Conservation (phyloP, 2,329 filamentous ascomycete genomes). For the Diaporthe citriasiana region DNA sequence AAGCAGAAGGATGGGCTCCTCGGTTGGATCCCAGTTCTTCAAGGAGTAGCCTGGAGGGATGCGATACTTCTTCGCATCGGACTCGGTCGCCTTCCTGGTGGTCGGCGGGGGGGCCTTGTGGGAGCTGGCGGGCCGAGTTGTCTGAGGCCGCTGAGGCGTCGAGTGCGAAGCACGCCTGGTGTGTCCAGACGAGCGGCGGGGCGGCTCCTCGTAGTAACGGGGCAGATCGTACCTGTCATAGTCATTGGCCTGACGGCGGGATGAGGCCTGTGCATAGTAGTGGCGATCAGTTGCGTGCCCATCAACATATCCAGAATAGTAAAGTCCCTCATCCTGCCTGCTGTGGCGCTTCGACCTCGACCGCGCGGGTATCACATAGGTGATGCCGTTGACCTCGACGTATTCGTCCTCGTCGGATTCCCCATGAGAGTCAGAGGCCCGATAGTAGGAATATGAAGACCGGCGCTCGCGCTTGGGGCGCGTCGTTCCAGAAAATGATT, state of each 20-base stretch:
- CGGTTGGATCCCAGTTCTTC: slow-evolving; percentile 98
- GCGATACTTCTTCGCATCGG: slow-evolving; percentile 73
- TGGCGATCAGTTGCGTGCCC: slow-evolving; percentile 72
- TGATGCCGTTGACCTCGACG: slow-evolving; percentile 67
- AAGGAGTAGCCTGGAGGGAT: slow-evolving; percentile 93
- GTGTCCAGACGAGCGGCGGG: slow-evolving; percentile 57
- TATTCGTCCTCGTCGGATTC: slow-evolving; percentile 76
- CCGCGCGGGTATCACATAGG: slow-evolving; percentile 66
- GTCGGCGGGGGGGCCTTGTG: slow-evolving; percentile 55
- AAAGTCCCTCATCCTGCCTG: slow-evolving; percentile 49
- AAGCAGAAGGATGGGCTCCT: slow-evolving; percentile 93
- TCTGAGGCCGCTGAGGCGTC: slow-evolving; percentile 66
- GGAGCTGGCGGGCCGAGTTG: slow-evolving; percentile 62
- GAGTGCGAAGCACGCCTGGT: slow-evolving; percentile 64
- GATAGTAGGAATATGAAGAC: slow-evolving; percentile 71
- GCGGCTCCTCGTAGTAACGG: slow-evolving; percentile 56
- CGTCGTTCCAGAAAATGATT: slow-evolving; percentile 62
- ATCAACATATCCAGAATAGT: slow-evolving; percentile 61
- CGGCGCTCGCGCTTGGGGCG: slow-evolving; percentile 66
- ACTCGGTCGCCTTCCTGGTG: slow-evolving; percentile 65
- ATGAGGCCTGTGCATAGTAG: slow-evolving; percentile 65
- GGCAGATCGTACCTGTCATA: slow-evolving; percentile 60
- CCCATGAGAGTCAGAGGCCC: slow-evolving; percentile 70
- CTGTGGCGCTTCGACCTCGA: slow-evolving; percentile 60
- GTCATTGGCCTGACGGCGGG: slow-evolving; percentile 48